Base-by-base conservation (phyloP, 108 stramenopile species). In the Bacterosira constricta region DNA sequence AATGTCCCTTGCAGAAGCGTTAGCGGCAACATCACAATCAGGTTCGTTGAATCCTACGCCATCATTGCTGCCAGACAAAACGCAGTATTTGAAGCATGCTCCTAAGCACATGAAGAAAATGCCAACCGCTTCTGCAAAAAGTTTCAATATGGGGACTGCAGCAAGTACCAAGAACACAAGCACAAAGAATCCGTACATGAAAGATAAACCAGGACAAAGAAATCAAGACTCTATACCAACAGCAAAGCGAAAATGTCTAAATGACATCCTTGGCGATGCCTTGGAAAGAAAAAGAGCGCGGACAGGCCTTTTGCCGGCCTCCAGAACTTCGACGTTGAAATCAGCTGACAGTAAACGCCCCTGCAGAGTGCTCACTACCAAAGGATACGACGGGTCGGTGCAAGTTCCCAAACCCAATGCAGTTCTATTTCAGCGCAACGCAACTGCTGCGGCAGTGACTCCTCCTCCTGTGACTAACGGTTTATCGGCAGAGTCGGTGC, bases 351-450 rank as follows among this genome's bases (percentile, higher is more conserved):
- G 41, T 20, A 75, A 25, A 67, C 65, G 51, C 11, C 39, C 49
- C 5, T n/a, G 41, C 36, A 81, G 77, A 50, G 32, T 81, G 23
- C 63, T 77, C 60, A 75, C 76, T 23, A 49, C 30, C 13, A 58
- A 63, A 27, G 81, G 77, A 15, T 87, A 83, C 50, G 82, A 93
- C 62, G 89, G 92, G 17, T 69, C 84, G 13, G 89, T 93, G 15
- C 62, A 63, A 36, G 81, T 93, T 51, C 92, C 89, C 6, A 87
- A 84, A 64, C 88, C 85, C 0, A 86, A 51, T 37, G 21, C 75
- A 26, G 20, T 81, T 23, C 82, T 91, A 26, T 73, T 66, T 38
- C 44, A 61, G 61, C 57, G 50, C 42, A 15, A 23, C 34, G 17
- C 62, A 18, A 42, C 75, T 11, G 31, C 57, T 21, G 49, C 58